These are phyloP conservation scores for Mangifera indica DNA, from an alignment of 345 rosid species.

Conservation along the genomic window DNA sequence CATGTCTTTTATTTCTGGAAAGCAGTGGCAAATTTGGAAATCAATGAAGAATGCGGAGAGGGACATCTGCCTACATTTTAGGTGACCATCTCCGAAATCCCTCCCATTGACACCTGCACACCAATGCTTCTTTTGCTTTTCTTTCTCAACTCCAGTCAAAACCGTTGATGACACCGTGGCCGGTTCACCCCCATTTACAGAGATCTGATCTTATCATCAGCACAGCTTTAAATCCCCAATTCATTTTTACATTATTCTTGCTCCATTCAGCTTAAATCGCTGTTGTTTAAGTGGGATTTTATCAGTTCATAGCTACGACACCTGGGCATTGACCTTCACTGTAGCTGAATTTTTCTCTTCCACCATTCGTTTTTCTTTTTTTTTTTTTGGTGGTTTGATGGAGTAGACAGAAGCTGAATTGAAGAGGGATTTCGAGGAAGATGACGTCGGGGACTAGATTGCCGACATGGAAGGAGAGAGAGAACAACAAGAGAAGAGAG, in stretches of 20 bases:
- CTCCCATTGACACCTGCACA: background rate
- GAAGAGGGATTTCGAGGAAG: background rate
- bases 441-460: slow-evolving; percentile 77
- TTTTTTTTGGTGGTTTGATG: too few species aligned
- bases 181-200: background rate
- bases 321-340: background rate
- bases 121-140: slow-evolving; percentile 5
- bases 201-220: slow-evolving; percentile 20
- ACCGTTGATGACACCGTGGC: background rate
- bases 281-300: background rate
- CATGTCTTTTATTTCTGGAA: too few species aligned
- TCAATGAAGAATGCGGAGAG: background rate
- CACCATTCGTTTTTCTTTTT: too few species aligned
- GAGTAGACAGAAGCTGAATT: background rate
- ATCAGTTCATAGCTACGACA: background rate
- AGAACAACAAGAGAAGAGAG: slow-evolving; percentile 87
- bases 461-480: slow-evolving; percentile 89
- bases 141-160: slow-evolving; percentile 20
- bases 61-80: background rate
- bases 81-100: slow-evolving; percentile 12
- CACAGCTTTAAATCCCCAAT: background rate
- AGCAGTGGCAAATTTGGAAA: slow-evolving; percentile 19
- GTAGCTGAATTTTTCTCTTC: background rate
- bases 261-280: background rate
- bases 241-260: background rate